Conservation (phyloP, 2,329 filamentous ascomycete species). For the Tolypocladium inflatum region DNA sequence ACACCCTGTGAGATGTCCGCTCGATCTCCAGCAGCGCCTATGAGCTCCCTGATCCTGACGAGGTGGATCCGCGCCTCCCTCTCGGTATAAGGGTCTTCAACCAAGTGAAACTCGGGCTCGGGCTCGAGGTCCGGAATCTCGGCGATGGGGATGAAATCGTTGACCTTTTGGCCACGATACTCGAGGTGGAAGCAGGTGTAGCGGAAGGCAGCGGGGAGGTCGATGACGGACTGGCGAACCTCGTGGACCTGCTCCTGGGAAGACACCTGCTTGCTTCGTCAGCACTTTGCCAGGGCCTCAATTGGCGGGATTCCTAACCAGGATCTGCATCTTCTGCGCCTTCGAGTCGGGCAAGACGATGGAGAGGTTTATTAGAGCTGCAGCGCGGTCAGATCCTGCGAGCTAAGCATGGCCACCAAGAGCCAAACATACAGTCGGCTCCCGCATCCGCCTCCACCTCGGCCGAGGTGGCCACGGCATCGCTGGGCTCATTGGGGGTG, state of each 20-base stretch:
- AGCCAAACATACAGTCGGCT: slow-evolving; percentile 21
- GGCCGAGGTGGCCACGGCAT: slow-evolving; percentile 12
- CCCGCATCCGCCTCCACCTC: slow-evolving; percentile 19
- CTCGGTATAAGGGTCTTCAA: slow-evolving; percentile 95
- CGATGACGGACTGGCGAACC: slow-evolving; percentile 91
- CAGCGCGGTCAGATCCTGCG: neutral
- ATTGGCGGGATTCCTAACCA: slow-evolving; percentile 44
- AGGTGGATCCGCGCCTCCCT: slow-evolving; percentile 96
- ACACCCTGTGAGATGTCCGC: slow-evolving; percentile 82
- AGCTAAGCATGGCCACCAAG: neutral
- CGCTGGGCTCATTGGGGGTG: slow-evolving; percentile 14
- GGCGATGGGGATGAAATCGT: slow-evolving; percentile 87
- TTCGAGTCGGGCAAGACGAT: slow-evolving; percentile 70
- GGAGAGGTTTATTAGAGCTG: slow-evolving; percentile 52
- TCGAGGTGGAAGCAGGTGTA: slow-evolving; percentile 99
- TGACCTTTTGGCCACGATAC: slow-evolving; percentile 78
- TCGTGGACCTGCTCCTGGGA: slow-evolving; percentile 95
- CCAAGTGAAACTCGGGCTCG: slow-evolving; percentile 69
- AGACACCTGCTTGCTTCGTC: slow-evolving; percentile 52
- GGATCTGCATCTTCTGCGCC: slow-evolving; percentile 71
- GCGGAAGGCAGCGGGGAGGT: slow-evolving; percentile 84
- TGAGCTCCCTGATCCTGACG: slow-evolving; percentile 81
- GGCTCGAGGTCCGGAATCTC: slow-evolving; percentile 73
- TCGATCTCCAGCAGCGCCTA: slow-evolving; percentile 83
- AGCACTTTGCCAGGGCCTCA: neutral